These are phyloP conservation scores for Leucocoprinus sp. DNA, from an alignment of 768 basidiomycete species.

Conservation along the genomic window DNA sequence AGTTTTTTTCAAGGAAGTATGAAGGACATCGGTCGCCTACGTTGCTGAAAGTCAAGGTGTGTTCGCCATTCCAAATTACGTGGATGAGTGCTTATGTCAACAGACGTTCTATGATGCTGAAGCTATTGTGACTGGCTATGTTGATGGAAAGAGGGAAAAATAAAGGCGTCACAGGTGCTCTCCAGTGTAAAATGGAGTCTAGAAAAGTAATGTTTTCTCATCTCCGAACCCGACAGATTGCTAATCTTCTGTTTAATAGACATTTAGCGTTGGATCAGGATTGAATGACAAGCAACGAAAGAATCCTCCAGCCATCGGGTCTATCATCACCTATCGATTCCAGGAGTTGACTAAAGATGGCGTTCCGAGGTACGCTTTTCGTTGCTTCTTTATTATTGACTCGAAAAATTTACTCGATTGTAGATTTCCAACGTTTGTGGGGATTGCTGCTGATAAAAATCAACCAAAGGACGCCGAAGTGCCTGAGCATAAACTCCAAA, in stretches of 20 bases:
- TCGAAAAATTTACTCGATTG: not conserved
- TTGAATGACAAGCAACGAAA: slow-evolving; percentile 45
- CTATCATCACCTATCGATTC: slow-evolving; percentile 51
- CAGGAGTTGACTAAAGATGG: slow-evolving; percentile 51
- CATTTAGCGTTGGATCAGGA: slow-evolving; percentile 50
- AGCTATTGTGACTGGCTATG: slow-evolving; percentile 51
- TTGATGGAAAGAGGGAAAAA: slow-evolving; percentile 43
- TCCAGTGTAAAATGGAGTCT: slow-evolving; percentile 52
- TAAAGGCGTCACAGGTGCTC: slow-evolving; percentile 38
- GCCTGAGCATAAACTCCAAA: slow-evolving; percentile 21
- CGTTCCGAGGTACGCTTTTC: slow-evolving; percentile 37
- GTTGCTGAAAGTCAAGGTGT: slow-evolving; percentile 50
- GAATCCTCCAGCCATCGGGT: slow-evolving; percentile 45
- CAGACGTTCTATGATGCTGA: slow-evolving; percentile 56
- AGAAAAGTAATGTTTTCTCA: slow-evolving; percentile 37
- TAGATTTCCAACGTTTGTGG: slow-evolving; percentile 49
- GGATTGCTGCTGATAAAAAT: slow-evolving; percentile 44
- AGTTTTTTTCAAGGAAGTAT: slow-evolving; percentile 20
- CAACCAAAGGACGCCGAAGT: slow-evolving; percentile 49
- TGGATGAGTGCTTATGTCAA: not conserved
- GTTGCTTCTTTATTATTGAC: not conserved
- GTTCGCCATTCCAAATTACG: too few species aligned
- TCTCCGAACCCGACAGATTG: not conserved
- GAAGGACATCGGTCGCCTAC: slow-evolving; percentile 40
- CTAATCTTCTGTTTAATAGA: slow-evolving; percentile 21